Base-by-base conservation (phyloP, 2,329 filamentous ascomycete species). In the Beauveria bassiana region DNA sequence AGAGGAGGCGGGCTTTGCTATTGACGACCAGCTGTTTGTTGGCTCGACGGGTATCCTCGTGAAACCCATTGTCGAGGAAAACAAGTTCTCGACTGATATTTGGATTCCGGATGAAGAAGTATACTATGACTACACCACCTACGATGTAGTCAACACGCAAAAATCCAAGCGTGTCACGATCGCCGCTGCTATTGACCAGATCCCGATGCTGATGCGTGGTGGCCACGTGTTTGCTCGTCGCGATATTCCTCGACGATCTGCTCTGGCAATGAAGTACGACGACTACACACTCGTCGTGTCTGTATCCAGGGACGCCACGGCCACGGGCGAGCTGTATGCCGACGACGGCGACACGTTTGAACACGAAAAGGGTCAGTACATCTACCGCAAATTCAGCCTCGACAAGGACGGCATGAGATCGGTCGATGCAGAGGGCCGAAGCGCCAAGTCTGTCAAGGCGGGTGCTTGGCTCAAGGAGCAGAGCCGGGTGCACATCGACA, bases 111-210 rank as follows among this genome's bases (percentile, higher is more conserved):
- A 98, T 67, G 84, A 88, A 62, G 90, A 96, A 73, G 83, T 89
- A 59, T 98, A 99, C 75, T 99, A 93, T 70, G 90, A 98, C 75
- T 99, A 99, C 78, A 96, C 95, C 71, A 91, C 91, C 68, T 97
- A 91, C 77, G 85, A 88, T 47, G 78, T 85, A 49, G 86, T 96
- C 70, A 74, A 79, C 45, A 87, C 86, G 24, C 83, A 88, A 26
- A 86, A 87, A 64, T 89, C 90, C 65, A 88, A 88, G 72, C 78
- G 77, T 45, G 79, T 91, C 64, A 88, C 84, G 1, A 78, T 97
- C 43, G 75, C 84, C 1, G 90, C 93, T 0, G 90, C 93, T 0
- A 80, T 98, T 3, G 90, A 96, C 61, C 91, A 88, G 68, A 90
- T 96, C 20, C 93, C 95, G 0, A 76, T 99, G 16, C 80, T 99